Base-by-base conservation (phyloP, 805 yeast genomes). In the Yarrowia phangngaensis region DNA sequence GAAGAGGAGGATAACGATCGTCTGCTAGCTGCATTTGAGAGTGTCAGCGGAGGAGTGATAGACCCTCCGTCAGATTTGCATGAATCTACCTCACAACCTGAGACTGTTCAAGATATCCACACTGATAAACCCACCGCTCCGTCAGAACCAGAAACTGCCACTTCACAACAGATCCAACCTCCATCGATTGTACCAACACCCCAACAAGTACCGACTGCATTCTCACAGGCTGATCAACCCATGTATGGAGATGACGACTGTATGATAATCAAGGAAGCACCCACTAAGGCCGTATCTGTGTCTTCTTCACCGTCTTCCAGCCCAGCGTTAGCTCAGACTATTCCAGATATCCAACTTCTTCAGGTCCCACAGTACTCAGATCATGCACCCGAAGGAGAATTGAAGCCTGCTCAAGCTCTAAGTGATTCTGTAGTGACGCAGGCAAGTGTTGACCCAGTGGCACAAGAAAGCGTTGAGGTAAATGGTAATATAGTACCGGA, bases 231-330 rank as follows among this genome's bases (percentile, higher is more conserved):
- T n/a, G 45, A 38, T 13, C 45, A 38, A 9, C 45, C 45, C 19
- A 38, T 38, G 45, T 38, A 38, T 9, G 45, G 45, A 13, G 45
- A 38, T 11, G 45, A 38, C 11, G 45, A 38, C 26, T 38, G 45
- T 14, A 38, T 38, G 32, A 38, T 38, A 3, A 17, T 38, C 9
- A 15, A 23, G 14, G 45, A 38, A 15, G 11, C 30, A 9, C 32
- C 45, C 6, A 13, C 32, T 13, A 26, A 26, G 9, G 14, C 17
- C 4, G 27, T 38, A 9, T 38, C 45, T 14, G 13, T 38, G 17
- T 32, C 31, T 2, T 38, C 45, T 3, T 26, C 45, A 1, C 45
- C 45, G 3, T 12, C 24, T 11, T 28, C 32, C 24, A 27, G 45
- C 20, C 45, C 32, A 1, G 22, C 32, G 45, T 27, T 17, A 3